Base-by-base conservation (phyloP, 192 early-diverging fungal genomes). In the Linnemannia exigua region DNA sequence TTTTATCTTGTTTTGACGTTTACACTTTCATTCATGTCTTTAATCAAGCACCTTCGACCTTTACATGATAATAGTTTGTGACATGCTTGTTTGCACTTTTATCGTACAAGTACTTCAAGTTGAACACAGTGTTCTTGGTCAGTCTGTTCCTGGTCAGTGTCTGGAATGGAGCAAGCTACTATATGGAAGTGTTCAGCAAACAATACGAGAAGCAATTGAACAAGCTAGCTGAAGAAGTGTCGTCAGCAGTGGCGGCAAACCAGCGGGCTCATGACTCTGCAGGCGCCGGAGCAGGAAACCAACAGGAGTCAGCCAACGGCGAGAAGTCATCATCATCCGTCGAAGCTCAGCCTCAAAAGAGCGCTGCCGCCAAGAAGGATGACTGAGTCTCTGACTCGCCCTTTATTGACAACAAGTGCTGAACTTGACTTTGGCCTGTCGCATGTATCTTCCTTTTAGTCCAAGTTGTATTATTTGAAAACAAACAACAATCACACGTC, bases 151-250 rank as follows among this genome's bases (percentile, higher is more conserved):
- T 81, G 37, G 88, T 90, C 41, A 91, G 91, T 72, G 92, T 92
- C 14, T 94, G 89, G 88, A 95, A 95, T 66, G 94, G 94, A 5
- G 93, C 93, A 5, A 88, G 88, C 52, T 95, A 93, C 58, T 95
- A 95, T 86, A 92, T 95, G 84, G 94, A 95, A 48, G 92, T 95
- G 0, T 95, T 95, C 77, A 90, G 88, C 51, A 88, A 89, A 61
- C 85, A 90, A 48, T 95, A 95, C 58, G 84, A 86, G 67, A 72
- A 72, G 47, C 84, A 86, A 22, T 61, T 86, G 58, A 75, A 31
- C 31, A 86, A 77, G 63, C 51, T 86, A 48, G 84, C 84, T 1
- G 78, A 51, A 8, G 78, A 86, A 28, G 79, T 86, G 3, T 72
- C 79, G 2, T 72, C 72, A 25, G 84, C 84, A 9, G 79, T 80